Conservation (phyloP, 495 filamentous ascomycete species). For the Lepidopterella palustris region DNA sequence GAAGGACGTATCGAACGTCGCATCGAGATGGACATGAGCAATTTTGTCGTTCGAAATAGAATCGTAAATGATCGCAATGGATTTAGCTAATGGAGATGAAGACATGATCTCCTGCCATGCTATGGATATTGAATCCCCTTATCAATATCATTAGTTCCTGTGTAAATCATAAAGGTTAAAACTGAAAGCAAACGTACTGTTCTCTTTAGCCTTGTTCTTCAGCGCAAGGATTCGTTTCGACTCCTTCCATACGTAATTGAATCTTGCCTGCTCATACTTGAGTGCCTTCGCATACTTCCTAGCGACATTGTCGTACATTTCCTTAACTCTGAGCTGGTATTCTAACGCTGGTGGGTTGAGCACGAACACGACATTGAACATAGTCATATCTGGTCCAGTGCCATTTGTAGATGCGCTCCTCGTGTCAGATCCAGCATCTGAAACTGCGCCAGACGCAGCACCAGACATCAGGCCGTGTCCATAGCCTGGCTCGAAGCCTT, state of each 20-base stretch:
- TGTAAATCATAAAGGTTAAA: constrained; percentile 32
- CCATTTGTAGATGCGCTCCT: constrained; percentile 38
- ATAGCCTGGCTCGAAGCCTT: constrained; percentile 33
- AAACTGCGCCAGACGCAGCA: constrained; percentile 19
- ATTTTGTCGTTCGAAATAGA: constrained; percentile 78
- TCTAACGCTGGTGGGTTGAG: constrained; percentile 71
- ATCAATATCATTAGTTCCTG: constrained; percentile 17
- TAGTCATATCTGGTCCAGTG: constrained; percentile 62
- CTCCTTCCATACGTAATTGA: constrained; percentile 82
- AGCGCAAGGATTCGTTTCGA: constrained; percentile 67
- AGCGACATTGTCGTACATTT: constrained; percentile 81
- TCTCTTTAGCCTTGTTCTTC: constrained; percentile 72
- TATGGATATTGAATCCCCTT: constrained; percentile 49
- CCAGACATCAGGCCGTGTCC: constrained; percentile 31
- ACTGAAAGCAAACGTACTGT: constrained; percentile 27
- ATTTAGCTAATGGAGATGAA: constrained; percentile 72
- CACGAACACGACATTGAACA: constrained; percentile 97
- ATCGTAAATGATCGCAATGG: constrained; percentile 72
- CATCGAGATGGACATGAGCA: constrained; percentile 59
- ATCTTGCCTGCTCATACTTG: constrained; percentile 82
- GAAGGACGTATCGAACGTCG: constrained; percentile 61
- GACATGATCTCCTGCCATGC: constrained; percentile 66
- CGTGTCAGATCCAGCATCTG: constrained; percentile 28
- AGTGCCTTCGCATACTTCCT: constrained; percentile 85
- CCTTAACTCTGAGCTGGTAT: constrained; percentile 62